phyloP scores from a whole-genome alignment of 1,284 basidiomycete species.

The Cystobasidium pallidum region DNA sequence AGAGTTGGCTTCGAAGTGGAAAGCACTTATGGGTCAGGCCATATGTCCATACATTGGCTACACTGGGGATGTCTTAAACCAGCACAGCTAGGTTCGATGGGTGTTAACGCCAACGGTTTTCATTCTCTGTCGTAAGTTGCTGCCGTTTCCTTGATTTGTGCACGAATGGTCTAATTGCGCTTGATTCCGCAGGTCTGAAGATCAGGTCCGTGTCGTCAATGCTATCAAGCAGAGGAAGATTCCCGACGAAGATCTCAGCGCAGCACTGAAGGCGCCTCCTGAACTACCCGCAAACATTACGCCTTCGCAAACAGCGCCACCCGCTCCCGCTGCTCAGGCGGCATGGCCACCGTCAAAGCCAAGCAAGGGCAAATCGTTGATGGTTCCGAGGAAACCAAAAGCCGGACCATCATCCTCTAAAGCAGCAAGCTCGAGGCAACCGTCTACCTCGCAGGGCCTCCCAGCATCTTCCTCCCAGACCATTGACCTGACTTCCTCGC shows the following conservation, averaged over 20 bases:
- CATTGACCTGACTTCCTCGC: slow-evolving; percentile 14
- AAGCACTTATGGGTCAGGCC: not conserved
- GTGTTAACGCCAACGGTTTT: slow-evolving; percentile 25
- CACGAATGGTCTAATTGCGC: not conserved
- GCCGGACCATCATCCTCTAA: not conserved
- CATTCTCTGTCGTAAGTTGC: slow-evolving; percentile 20
- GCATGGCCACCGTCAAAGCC: slow-evolving; percentile 10
- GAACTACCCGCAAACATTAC: not conserved
- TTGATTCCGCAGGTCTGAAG: slow-evolving; percentile 11
- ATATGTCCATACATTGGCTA: slow-evolving; percentile 9
- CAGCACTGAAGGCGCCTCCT: slow-evolving; percentile 7
- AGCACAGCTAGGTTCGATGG: slow-evolving; percentile 15
- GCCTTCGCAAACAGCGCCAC: slow-evolving; percentile 15
- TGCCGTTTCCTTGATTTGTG: not conserved
- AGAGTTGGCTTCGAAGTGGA: slow-evolving; percentile 10
- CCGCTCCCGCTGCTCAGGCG: not conserved
- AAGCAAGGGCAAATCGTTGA: slow-evolving; percentile 3
- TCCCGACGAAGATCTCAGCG: slow-evolving; percentile 30
- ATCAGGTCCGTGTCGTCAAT: slow-evolving; percentile 27
- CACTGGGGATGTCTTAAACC: slow-evolving; percentile 21
- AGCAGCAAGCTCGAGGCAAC: not conserved
- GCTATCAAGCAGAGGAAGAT: slow-evolving; percentile 30
- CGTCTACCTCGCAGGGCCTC: not conserved
- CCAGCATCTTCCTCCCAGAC: slow-evolving; percentile 8
- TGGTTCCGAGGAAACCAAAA: slow-evolving; percentile 12